Evolutionary conservation across 2,329 filamentous ascomycete genomes (phyloP), one percentile per base, ranked within the genome.

Genomic region (Diaporthe caulivora): DNA sequence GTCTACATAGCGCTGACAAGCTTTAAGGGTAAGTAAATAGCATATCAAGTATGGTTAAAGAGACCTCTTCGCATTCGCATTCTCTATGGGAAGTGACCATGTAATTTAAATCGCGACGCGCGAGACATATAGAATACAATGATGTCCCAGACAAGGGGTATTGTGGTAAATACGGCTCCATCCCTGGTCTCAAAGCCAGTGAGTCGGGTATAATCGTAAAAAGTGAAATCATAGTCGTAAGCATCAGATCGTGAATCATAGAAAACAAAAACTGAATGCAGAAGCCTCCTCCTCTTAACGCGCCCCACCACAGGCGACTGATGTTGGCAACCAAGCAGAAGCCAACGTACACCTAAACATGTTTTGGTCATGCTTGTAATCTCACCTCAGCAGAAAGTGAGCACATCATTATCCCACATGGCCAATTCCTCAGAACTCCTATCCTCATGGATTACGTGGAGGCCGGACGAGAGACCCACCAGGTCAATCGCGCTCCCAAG

Each of bases 401-500:
- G 44, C 21, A 58, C 60, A 6, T 67, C 70, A 24, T 42, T 55
- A 10, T 67, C 58, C 70, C 70, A 72, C 62, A 65, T 51, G 3
- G 62, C 62, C 40, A 72, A 18, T 1, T 72, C 70, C n/a, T 67
- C 70, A 2, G 60, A 67, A n/a, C 60, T 67, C 13, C 51, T 55
- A 31, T 54, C 60, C 26, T 72, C 70, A 13, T 64, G 60, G 17
- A 72, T 72, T 3, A 68, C 44, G 13, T 64, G 58, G 6, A 72
- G 70, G 6, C 70, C 70, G 10, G 51, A 54, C 3, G 49, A 64
- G 21, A 54, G 53, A 7, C 70, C 51, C 3, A 67, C 37, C 15
- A 67, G 49, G n/a, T 67, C 60, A n/a, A 64, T 34, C 29, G 24
- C 55, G 29, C 70, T 72, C 2, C 70, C 70, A 4, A 72, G 60